Evolutionary conservation across 129 eudicot species (phyloP).

Genomic region (Sambucus nigra): DNA sequence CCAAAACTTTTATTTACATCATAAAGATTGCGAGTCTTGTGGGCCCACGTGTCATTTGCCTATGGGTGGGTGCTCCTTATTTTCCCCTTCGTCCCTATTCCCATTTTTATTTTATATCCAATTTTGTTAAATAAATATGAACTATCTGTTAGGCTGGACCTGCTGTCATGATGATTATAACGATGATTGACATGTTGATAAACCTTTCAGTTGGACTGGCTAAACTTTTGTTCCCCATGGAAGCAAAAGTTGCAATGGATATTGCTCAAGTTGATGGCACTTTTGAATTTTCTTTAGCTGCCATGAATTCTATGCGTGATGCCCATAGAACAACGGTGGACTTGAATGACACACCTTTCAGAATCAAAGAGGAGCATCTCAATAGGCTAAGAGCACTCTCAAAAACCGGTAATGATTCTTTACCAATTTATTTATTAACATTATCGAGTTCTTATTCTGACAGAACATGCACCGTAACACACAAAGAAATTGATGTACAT

Average conservation of each 20-base stretch:
- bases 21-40: too few species aligned
- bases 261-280: conserved; percentile 95
- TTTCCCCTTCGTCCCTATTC: too few species aligned
- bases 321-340: conserved; percentile 64
- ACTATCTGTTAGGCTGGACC: not conserved
- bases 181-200: not conserved
- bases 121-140: too few species aligned
- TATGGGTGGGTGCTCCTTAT: too few species aligned
- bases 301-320: conserved; percentile 30
- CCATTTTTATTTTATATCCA: too few species aligned
- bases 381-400: conserved; percentile 71
- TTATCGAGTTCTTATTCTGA: not conserved
- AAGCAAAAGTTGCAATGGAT: conserved; percentile 97
- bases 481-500: too few species aligned
- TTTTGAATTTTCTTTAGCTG: conserved; percentile 49
- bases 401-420: conserved; percentile 72
- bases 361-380: conserved; percentile 76
- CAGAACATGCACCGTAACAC: too few species aligned
- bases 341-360: conserved; percentile 85
- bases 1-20: too few species aligned
- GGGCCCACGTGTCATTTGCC: too few species aligned
- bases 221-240: conserved; percentile 69
- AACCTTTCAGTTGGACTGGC: conserved; percentile 70
- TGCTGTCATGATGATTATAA: conserved; percentile 1
- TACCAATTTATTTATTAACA: too few species aligned